Conservation (phyloP, 2,329 filamentous ascomycete genomes). For the Aotearoamyces nothofagi region DNA sequence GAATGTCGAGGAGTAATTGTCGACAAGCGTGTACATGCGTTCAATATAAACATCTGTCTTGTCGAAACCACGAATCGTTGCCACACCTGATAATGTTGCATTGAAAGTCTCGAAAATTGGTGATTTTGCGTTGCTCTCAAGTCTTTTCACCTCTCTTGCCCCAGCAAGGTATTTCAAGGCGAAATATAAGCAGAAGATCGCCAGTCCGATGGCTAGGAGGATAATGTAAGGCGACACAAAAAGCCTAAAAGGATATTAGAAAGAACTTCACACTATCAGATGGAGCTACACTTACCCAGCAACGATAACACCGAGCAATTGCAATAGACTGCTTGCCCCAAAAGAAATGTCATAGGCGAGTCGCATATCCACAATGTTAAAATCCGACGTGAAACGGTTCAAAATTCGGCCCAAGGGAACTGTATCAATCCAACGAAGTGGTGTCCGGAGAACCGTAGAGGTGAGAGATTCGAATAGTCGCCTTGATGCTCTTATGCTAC, state of each 20-base stretch:
- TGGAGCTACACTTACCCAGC: conserved; percentile 34
- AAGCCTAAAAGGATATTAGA: too few species aligned
- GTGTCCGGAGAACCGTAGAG: conserved; percentile 52
- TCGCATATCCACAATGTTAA: conserved; percentile 55
- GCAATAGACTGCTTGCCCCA: conserved; percentile 41
- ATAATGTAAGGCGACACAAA: conserved; percentile 56
- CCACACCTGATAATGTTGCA: conserved; percentile 54
- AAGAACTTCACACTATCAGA: conserved; percentile 26
- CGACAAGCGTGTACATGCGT: conserved; percentile 54
- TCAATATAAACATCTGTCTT: conserved; percentile 52
- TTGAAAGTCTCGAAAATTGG: conserved; percentile 73
- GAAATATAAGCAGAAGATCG: conserved; percentile 40
- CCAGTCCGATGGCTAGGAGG: conserved; percentile 39
- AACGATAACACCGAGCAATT: conserved; percentile 48
- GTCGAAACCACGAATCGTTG: conserved; percentile 62
- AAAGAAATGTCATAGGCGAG: conserved; percentile 48
- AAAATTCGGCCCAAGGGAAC: conserved; percentile 63
- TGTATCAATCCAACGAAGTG: conserved; percentile 68
- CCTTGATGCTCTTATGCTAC: conserved; percentile 55
- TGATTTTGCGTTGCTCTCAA: conserved; percentile 64
- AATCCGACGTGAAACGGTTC: conserved; percentile 67
- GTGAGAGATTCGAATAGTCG: conserved; percentile 52
- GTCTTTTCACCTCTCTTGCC: conserved; percentile 59
- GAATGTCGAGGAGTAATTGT: conserved; percentile 48
- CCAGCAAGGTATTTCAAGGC: conserved; percentile 50